Percentiles rank a stretch among this genome's conserved stretches.
Evolutionary conservation across 306 rosid genomes (phyloP).

Genomic region (Fragaria ananassa): DNA sequence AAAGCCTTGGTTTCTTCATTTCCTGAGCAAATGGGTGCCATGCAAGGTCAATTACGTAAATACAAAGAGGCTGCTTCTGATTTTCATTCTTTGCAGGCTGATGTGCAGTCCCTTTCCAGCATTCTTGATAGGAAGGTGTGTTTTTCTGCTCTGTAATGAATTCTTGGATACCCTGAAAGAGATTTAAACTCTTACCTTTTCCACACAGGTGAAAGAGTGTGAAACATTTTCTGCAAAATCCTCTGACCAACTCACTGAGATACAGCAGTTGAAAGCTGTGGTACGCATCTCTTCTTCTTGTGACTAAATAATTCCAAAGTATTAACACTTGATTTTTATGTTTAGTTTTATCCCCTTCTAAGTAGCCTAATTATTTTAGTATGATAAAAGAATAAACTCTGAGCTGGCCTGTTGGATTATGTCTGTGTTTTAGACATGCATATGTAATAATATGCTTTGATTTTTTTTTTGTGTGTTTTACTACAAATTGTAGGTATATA

Average conservation of each 20-base stretch:
- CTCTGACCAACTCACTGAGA: conserved; percentile 61
- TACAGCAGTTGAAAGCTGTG: conserved; percentile 57
- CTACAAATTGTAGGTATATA: not conserved
- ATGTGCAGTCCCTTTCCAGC: conserved; percentile 67
- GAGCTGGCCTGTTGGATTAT: not conserved
- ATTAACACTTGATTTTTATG: not conserved
- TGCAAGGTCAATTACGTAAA: conserved; percentile 77
- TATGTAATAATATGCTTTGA: not conserved
- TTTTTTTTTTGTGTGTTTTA: not conserved
- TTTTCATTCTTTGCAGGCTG: conserved; percentile 81
- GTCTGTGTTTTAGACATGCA: not conserved
- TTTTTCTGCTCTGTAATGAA: conserved; percentile 14
- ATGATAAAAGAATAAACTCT: not conserved
- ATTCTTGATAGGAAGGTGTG: conserved; percentile 86
- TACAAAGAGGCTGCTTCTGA: conserved; percentile 84
- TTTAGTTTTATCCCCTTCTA: not conserved
- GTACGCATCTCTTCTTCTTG: conserved; percentile 37
- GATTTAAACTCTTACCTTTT: conserved; percentile 13
- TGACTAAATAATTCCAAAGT: not conserved
- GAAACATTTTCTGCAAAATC: conserved; percentile 51
- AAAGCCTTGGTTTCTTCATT: conserved; percentile 82
- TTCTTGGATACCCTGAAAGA: conserved; percentile 23
- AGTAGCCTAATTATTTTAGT: not conserved
- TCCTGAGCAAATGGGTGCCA: conserved; percentile 87
- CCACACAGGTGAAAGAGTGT: conserved; percentile 67